Conservation (phyloP, 2,329 filamentous ascomycete species). For the Sclerotinia nivalis region DNA sequence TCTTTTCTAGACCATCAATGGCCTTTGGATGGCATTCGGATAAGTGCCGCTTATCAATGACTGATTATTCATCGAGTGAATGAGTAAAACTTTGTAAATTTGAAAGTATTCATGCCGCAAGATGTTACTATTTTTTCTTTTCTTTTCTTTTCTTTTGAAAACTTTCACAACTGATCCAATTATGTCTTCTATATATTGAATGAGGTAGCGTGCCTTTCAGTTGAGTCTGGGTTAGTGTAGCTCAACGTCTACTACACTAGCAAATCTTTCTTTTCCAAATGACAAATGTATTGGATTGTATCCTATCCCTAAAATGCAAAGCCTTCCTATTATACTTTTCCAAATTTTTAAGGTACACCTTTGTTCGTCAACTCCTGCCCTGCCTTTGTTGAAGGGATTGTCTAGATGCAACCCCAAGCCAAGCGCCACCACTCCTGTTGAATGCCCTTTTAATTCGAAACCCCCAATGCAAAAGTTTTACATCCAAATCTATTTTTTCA, state of each 20-base stretch:
- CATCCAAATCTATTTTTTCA: slow-evolving; percentile 12
- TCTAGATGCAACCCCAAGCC: slow-evolving; percentile 26
- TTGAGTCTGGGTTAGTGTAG: not conserved
- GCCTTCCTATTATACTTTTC: not conserved
- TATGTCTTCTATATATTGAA: not conserved
- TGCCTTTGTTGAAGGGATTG: slow-evolving; percentile 33
- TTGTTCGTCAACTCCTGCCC: slow-evolving; percentile 14
- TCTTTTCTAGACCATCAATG: not conserved
- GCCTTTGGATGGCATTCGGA: not conserved
- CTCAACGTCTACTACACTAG: not conserved
- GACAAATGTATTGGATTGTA: not conserved
- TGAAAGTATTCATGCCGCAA: not conserved
- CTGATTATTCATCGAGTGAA: not conserved
- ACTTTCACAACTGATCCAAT: not conserved
- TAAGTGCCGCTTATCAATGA: not conserved
- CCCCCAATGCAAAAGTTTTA: slow-evolving; percentile 18
- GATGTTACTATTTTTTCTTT: not conserved
- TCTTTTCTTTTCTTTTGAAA: not conserved
- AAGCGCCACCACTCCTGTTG: slow-evolving; percentile 34
- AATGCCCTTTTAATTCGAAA: slow-evolving; percentile 29
- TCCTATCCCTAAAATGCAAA: slow-evolving; percentile 18
- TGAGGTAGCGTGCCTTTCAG: not conserved
- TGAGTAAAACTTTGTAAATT: not conserved
- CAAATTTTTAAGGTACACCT: not conserved
- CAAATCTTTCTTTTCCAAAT: not conserved